phyloP scores from a whole-genome alignment of 306 rosid genomes.

The Cicer bijugum region DNA sequence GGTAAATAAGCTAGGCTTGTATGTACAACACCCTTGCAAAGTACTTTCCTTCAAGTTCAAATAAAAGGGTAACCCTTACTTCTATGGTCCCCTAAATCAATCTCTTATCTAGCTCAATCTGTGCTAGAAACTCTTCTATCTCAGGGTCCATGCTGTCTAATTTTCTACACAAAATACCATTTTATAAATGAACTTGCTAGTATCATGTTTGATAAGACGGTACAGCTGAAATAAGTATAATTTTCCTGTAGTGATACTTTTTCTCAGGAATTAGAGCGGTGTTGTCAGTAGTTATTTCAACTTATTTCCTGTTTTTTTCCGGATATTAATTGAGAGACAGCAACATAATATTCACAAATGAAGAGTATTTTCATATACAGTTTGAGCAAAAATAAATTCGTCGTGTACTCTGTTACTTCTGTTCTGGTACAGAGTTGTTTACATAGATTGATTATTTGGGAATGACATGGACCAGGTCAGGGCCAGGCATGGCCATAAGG shows the following conservation, averaged over 20 bases:
- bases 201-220: slow-evolving; percentile 4
- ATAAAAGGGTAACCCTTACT: slow-evolving; percentile 6
- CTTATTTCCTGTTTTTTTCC: neutral
- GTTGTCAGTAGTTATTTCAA: neutral
- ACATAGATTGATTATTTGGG: slow-evolving; percentile 11
- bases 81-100: neutral
- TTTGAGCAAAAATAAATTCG: slow-evolving; percentile 19
- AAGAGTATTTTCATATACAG: neutral
- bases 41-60: neutral
- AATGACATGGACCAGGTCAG: slow-evolving; percentile 8
- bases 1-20: slow-evolving; percentile 1
- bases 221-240: neutral
- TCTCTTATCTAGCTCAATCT: slow-evolving; percentile 13
- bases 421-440: slow-evolving; percentile 16
- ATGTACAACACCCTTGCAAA: neutral
- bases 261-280: slow-evolving; percentile 9
- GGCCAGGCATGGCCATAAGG: slow-evolving; percentile 5
- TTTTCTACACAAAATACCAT: slow-evolving; percentile 6
- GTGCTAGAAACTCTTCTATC: neutral
- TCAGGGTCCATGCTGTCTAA: slow-evolving; percentile 6
- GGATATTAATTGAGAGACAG: neutral
- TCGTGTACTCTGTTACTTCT: slow-evolving; percentile 6
- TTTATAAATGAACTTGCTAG: slow-evolving; percentile 13
- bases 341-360: neutral
- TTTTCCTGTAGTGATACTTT: neutral